Conservation (phyloP, 2,329 filamentous ascomycete genomes). For the Xylariales sp. region DNA sequence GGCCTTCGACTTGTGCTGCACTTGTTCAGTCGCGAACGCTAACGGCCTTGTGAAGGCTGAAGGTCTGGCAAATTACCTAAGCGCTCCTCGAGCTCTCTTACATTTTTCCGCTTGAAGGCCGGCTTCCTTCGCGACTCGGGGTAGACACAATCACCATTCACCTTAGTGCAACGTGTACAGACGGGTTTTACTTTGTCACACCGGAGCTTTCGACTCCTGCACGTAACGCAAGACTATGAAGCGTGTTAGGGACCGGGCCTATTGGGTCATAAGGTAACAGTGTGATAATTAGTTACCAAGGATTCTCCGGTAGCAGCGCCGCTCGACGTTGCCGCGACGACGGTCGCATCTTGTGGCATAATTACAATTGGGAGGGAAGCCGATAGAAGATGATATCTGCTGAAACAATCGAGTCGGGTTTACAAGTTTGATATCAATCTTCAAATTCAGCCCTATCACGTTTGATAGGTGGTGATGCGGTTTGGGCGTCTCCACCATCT, state of each 20-base stretch:
- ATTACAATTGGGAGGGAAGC: constrained; percentile 19
- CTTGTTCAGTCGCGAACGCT: constrained; percentile 37
- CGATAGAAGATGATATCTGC: constrained; percentile 4
- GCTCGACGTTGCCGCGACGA: constrained; percentile 31
- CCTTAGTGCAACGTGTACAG: constrained; percentile 81
- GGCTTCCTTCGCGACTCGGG: constrained; percentile 91
- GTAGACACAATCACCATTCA: constrained; percentile 84
- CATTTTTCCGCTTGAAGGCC: constrained; percentile 87
- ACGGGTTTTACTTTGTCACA: constrained; percentile 85
- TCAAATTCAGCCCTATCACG: constrained; percentile 17
- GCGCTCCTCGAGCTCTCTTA: constrained; percentile 88
- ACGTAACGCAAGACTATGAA: constrained; percentile 58
- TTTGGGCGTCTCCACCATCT: constrained; percentile 15
- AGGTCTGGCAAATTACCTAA: constrained; percentile 68
- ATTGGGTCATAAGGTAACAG: constrained; percentile 22
- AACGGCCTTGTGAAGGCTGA: not conserved
- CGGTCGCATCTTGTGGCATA: constrained; percentile 42
- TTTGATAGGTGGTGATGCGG: constrained; percentile 21
- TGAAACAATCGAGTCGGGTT: constrained; percentile 3
- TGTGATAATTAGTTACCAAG: constrained; percentile 41
- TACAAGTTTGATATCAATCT: not conserved
- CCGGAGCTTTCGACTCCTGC: constrained; percentile 84
- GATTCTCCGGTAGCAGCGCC: constrained; percentile 41
- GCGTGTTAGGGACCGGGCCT: constrained; percentile 35
- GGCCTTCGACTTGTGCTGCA: constrained; percentile 82